Evolutionary conservation across 495 filamentous ascomycete species (phyloP), one percentile per base, ranked within the genome.

Genomic region (Talaromyces thailandensis): DNA sequence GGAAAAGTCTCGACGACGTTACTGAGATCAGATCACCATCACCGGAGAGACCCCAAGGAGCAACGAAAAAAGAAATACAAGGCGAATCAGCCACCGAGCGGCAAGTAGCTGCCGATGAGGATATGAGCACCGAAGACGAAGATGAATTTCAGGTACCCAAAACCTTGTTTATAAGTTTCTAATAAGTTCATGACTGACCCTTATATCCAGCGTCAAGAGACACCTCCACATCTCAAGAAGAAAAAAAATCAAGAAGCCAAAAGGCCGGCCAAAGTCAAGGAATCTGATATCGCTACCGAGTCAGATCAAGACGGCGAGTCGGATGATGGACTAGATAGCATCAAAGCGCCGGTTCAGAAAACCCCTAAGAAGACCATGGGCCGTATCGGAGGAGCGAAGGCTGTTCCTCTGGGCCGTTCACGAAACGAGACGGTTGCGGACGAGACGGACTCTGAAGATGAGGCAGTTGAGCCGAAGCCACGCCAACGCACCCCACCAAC

Each of bases 191-290:
- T 23, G 26, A 7, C 58, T 61, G 14, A 56, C 64, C 61, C 24
- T 16, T 50, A 59, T 35, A 50, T 58, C 25, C 61, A 79, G 76
- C 71, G 70, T 64, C 72, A 76, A 70, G 70, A 75, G 66, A 76
- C 70, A 7, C 71, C 75, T 26, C 71, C 75, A 11, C 67, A 66
- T 61, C 63, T 72, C 1, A 75, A 66, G 51, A 66, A 62, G 18
- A 21, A 29, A 14, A 64, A 64, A 45, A 61, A 63, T 8, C 24
- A n/a, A 4, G 43, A 59, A 57, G 16, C 8, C 0, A 43, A 57
- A 50, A 59, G 67, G 7, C 48, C 61, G 8, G 28, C 21, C n/a
- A 52, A 4, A 16, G 26, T 37, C 12, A 31, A 21, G 6, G 25
- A 14, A 53, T 53, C 50, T 23, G 26, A 53, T 32, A 5, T n/a